A percentile compares a stretch with the other conserved stretches of the same genome.
Evolutionary conservation across 129 eudicot genomes (phyloP).

Genomic region (Saussurea involucrata): DNA sequence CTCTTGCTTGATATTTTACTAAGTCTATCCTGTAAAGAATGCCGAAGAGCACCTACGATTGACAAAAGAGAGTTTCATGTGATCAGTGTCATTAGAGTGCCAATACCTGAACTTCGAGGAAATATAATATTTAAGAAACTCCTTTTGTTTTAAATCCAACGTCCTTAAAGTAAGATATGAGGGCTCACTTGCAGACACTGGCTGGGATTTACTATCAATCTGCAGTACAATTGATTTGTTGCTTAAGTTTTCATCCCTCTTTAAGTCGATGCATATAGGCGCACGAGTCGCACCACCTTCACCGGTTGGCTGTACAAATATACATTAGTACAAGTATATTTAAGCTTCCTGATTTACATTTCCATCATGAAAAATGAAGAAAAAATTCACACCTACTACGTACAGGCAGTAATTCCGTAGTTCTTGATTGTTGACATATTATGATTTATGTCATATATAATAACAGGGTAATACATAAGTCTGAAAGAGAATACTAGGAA

Average conservation of each 20-base stretch:
- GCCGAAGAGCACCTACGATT: constrained; percentile 77
- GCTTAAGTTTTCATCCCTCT: constrained; percentile 81
- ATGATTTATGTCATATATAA: not conserved
- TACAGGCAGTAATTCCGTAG: constrained; percentile 4
- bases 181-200: constrained; percentile 95
- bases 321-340: constrained; percentile 4
- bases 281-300: constrained; percentile 99
- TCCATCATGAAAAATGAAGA: not conserved
- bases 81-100: constrained; percentile 15
- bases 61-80: constrained; percentile 5
- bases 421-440: not conserved
- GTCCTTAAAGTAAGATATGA: constrained; percentile 10
- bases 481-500: not conserved
- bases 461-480: not conserved
- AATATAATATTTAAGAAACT: not conserved
- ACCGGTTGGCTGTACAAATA: constrained; percentile 80
- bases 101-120: not conserved
- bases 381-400: not conserved
- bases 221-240: constrained; percentile 79
- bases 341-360: not conserved
- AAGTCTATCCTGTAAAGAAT: constrained; percentile 90
- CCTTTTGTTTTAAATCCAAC: constrained; percentile 1
- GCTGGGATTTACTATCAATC: constrained; percentile 91
- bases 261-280: constrained; percentile 78
- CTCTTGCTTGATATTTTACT: constrained; percentile 88